Percentiles rank a stretch among this genome's conserved stretches.
phyloP scores from a whole-genome alignment of 2,329 filamentous ascomycete species.

The Lasiodiplodia sp. region DNA sequence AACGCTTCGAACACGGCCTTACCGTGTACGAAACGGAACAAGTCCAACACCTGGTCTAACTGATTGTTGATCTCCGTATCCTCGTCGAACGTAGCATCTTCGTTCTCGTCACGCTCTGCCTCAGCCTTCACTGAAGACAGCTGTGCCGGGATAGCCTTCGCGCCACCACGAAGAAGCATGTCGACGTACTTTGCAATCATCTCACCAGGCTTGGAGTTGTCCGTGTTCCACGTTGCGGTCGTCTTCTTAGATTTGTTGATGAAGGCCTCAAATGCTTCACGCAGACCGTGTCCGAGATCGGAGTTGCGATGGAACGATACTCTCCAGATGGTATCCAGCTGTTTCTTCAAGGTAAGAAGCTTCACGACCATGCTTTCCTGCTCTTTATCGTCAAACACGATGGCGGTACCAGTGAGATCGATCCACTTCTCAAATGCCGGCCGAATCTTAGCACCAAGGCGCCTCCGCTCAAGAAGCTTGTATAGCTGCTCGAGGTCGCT shows the following conservation, averaged over 20 bases:
- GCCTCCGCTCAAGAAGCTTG: slow-evolving; percentile 74
- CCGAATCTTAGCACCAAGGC: slow-evolving; percentile 74
- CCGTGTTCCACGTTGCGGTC: slow-evolving; percentile 75
- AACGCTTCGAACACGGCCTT: slow-evolving; percentile 99
- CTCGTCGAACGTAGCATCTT: slow-evolving; percentile 77
- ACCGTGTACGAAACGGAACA: slow-evolving; percentile 96
- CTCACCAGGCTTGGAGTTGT: slow-evolving; percentile 93
- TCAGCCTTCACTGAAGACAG: slow-evolving; percentile 66
- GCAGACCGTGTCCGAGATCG: slow-evolving; percentile 77
- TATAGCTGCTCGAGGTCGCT: slow-evolving; percentile 79
- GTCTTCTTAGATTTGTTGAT: slow-evolving; percentile 87
- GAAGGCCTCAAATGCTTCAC: slow-evolving; percentile 86
- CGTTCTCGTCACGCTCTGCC: slow-evolving; percentile 68
- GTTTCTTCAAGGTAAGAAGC: slow-evolving; percentile 80
- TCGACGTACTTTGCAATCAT: slow-evolving; percentile 99
- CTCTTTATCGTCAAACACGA: slow-evolving; percentile 81
- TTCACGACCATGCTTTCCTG: slow-evolving; percentile 86
- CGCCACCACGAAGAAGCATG: slow-evolving; percentile 82
- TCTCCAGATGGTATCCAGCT: slow-evolving; percentile 78
- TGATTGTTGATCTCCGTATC: slow-evolving; percentile 91
- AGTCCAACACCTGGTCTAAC: slow-evolving; percentile 87
- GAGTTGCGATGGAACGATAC: slow-evolving; percentile 80
- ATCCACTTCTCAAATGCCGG: slow-evolving; percentile 82
- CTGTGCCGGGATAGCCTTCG: slow-evolving; percentile 79
- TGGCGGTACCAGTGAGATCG: slow-evolving; percentile 72